Percentiles rank a stretch among this genome's conserved stretches.
phyloP scores from a whole-genome alignment of 2,329 filamentous ascomycete genomes.

The Leptodontidium sp. region DNA sequence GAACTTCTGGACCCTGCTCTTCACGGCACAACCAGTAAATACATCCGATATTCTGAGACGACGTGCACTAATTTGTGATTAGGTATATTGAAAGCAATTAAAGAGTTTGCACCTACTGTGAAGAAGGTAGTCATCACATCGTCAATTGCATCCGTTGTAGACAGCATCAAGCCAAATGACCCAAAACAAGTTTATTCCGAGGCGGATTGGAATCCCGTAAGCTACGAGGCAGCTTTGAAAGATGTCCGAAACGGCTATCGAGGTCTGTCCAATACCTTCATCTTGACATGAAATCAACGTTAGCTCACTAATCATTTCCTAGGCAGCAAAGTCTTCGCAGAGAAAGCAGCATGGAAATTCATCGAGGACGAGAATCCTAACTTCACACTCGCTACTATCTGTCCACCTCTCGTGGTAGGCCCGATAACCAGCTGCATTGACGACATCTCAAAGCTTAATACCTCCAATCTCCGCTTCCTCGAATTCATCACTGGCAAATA shows the following conservation, averaged over 20 bases:
- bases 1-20: constrained; percentile 61
- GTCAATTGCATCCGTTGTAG: constrained; percentile 67
- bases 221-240: constrained; percentile 50
- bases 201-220: constrained; percentile 62
- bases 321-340: constrained; percentile 65
- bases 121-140: constrained; percentile 60
- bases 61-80: not conserved
- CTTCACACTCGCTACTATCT: constrained; percentile 68
- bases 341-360: constrained; percentile 71
- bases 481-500: constrained; percentile 65
- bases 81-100: constrained; percentile 55
- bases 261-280: constrained; percentile 14
- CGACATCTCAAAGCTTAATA: constrained; percentile 70
- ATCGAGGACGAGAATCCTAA: constrained; percentile 58
- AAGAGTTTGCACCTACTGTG: constrained; percentile 49
- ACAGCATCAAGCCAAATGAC: constrained; percentile 44
- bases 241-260: constrained; percentile 47
- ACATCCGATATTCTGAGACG: not conserved
- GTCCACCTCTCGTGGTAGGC: constrained; percentile 61
- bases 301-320: not conserved
- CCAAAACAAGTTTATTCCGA: constrained; percentile 52
- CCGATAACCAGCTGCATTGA: constrained; percentile 62
- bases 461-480: constrained; percentile 72
- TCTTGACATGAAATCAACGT: not conserved
- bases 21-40: constrained; percentile 53